Evolutionary conservation across 108 stramenopile species (phyloP).

Genomic region (Nitzschia inconspicua): DNA sequence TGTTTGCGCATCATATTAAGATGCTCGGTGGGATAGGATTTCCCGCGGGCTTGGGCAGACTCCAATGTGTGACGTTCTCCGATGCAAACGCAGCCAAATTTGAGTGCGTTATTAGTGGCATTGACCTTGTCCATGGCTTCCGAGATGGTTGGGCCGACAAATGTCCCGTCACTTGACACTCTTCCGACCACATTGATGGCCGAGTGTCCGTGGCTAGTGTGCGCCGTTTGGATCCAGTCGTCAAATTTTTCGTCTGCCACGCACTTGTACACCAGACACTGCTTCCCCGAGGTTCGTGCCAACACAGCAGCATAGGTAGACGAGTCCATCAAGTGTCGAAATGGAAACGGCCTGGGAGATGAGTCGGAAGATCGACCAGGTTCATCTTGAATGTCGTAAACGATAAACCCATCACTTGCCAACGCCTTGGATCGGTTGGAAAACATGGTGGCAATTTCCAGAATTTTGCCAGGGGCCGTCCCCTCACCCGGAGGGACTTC

Average conservation of each 20-base stretch:
- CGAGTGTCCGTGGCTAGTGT: conserved; percentile 27
- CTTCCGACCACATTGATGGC: conserved; percentile 53
- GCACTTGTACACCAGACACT: conserved; percentile 57
- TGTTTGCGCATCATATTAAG: conserved; percentile 55
- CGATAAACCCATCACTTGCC: conserved; percentile 61
- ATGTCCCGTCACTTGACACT: conserved; percentile 24
- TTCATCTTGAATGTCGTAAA: conserved; percentile 74
- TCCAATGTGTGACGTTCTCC: conserved; percentile 65
- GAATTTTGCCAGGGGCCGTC: conserved; percentile 32
- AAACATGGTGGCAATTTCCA: conserved; percentile 39
- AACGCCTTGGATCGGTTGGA: conserved; percentile 33
- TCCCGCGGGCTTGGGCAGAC: conserved; percentile 31
- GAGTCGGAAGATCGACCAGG: conserved; percentile 33
- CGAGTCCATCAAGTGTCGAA: conserved; percentile 50
- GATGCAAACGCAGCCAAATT: conserved; percentile 62
- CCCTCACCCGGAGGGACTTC: conserved; percentile 35
- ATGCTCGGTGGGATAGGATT: conserved; percentile 48
- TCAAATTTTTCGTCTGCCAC: conserved; percentile 45
- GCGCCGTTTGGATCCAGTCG: conserved; percentile 37
- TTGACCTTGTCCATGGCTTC: conserved; percentile 37
- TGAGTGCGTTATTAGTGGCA: not conserved
- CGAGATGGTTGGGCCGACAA: conserved; percentile 34
- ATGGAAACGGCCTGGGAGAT: conserved; percentile 55
- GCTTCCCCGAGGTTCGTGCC: conserved; percentile 24
- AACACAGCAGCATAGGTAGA: conserved; percentile 38